Evolutionary conservation across 164 flowering plant species (phyloP).

Genomic region (Magnolia kwangsiensis): DNA sequence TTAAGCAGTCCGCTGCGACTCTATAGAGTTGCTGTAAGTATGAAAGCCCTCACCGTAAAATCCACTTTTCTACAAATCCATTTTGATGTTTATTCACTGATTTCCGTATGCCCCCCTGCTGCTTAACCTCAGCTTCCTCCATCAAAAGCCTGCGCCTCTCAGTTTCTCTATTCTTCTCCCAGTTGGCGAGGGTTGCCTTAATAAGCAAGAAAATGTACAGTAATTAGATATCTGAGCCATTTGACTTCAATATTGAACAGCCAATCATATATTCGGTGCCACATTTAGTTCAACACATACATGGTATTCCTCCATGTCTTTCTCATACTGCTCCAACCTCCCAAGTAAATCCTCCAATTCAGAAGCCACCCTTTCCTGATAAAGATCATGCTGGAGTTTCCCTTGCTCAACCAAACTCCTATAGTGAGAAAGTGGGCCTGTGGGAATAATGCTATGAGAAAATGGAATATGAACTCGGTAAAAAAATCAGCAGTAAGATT

Average conservation of each 20-base stretch:
- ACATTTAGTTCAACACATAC: conserved; percentile 25
- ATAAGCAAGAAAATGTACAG: conserved; percentile 3
- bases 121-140: conserved; percentile 74
- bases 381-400: conserved; percentile 68
- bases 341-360: conserved; percentile 66
- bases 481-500: background rate
- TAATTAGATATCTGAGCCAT: background rate
- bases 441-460: background rate
- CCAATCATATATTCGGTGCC: conserved; percentile 4
- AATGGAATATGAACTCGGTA: background rate
- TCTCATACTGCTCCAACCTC: conserved; percentile 79
- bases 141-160: conserved; percentile 65
- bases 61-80: conserved; percentile 46
- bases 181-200: conserved; percentile 53
- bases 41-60: conserved; percentile 41
- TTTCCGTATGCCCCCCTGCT: conserved; percentile 44
- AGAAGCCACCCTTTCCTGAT: conserved; percentile 77
- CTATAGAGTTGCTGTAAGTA: background rate
- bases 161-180: conserved; percentile 73
- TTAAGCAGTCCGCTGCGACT: background rate
- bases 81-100: conserved; percentile 42
- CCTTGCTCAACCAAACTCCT: conserved; percentile 62
- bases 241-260: background rate
- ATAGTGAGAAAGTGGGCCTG: conserved; percentile 67
- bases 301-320: conserved; percentile 86